These are phyloP conservation scores for Globisporangium nagaii DNA, from an alignment of 352 stramenopile species.

Conservation along the genomic window DNA sequence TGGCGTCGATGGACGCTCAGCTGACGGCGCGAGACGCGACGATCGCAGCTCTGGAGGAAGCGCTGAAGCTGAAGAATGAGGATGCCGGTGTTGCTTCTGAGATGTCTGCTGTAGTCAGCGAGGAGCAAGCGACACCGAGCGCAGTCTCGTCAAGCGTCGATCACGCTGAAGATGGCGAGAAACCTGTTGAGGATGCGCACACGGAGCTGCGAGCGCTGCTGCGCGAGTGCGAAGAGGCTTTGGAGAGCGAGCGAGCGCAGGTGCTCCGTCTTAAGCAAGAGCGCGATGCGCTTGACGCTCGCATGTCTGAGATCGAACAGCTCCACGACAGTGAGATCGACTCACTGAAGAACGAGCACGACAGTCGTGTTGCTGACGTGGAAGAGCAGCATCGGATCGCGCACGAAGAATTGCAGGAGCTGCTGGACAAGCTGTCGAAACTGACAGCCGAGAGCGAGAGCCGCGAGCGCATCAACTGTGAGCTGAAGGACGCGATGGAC, in stretches of 20 bases:
- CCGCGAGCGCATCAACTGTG: neutral
- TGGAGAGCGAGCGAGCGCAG: constrained; percentile 1
- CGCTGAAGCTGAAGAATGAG: neutral
- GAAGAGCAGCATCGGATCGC: neutral
- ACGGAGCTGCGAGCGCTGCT: neutral
- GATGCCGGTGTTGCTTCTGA: neutral
- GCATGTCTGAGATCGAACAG: constrained; percentile 1
- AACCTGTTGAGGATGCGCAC: neutral
- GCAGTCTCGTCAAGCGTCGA: neutral
- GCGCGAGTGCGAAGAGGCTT: neutral
- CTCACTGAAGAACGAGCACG: neutral
- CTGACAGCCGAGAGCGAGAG: neutral
- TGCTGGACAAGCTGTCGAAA: constrained; percentile 1
- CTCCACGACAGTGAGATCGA: neutral
- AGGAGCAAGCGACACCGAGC: neutral
- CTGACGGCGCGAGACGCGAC: constrained; percentile 1
- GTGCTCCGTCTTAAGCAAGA: neutral
- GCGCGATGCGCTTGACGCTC: constrained; percentile 1
- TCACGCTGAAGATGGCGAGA: neutral
- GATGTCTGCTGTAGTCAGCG: neutral
- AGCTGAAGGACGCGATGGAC: constrained; percentile 11
- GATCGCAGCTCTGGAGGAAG: neutral
- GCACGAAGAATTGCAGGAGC: constrained; percentile 1
- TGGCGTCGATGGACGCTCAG: constrained; percentile 10
- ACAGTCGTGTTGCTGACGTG: neutral